Conservation (phyloP, 1,284 basidiomycete genomes). For the Cutaneotrichosporon spelunceum region DNA sequence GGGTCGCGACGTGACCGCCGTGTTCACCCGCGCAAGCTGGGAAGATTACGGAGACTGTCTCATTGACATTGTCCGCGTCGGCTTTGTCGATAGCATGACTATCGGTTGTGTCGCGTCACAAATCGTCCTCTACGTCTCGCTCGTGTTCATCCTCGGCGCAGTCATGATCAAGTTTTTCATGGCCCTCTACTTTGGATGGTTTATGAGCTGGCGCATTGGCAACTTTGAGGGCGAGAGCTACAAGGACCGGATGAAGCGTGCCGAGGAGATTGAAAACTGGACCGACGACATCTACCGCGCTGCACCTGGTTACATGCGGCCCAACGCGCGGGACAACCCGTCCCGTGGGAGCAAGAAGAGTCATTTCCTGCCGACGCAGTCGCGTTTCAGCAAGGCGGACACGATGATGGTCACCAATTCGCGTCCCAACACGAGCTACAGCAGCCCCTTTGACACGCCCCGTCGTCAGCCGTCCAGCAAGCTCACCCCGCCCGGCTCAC, state of each 20-base stretch:
- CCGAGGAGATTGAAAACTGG: constrained; percentile 92
- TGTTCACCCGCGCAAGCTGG: constrained; percentile 63
- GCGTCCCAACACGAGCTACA: constrained; percentile 71
- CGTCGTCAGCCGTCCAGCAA: constrained; percentile 42
- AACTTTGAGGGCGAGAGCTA: constrained; percentile 92
- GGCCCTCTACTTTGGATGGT: constrained; percentile 97
- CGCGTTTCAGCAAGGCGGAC: constrained; percentile 77
- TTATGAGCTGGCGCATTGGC: constrained; percentile 89
- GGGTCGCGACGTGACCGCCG: constrained; percentile 80
- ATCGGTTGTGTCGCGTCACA: constrained; percentile 95
- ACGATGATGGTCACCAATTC: constrained; percentile 60
- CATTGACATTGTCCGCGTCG: constrained; percentile 78
- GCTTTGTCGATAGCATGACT: constrained; percentile 88
- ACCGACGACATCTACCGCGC: constrained; percentile 92
- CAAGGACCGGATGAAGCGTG: constrained; percentile 86
- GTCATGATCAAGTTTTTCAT: constrained; percentile 92
- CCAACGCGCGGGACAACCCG: constrained; percentile 67
- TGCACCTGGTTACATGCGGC: constrained; percentile 85
- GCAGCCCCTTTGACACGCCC: constrained; percentile 43
- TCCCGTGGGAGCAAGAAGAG: constrained; percentile 52
- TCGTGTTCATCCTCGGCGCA: constrained; percentile 96
- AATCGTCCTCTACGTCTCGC: constrained; percentile 89
- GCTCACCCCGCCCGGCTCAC: constrained; percentile 63
- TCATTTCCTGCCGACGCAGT: constrained; percentile 72
- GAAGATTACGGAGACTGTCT: constrained; percentile 72